Conservation (phyloP, 495 filamentous ascomycete species). For the Aspergillus taichungensis region DNA sequence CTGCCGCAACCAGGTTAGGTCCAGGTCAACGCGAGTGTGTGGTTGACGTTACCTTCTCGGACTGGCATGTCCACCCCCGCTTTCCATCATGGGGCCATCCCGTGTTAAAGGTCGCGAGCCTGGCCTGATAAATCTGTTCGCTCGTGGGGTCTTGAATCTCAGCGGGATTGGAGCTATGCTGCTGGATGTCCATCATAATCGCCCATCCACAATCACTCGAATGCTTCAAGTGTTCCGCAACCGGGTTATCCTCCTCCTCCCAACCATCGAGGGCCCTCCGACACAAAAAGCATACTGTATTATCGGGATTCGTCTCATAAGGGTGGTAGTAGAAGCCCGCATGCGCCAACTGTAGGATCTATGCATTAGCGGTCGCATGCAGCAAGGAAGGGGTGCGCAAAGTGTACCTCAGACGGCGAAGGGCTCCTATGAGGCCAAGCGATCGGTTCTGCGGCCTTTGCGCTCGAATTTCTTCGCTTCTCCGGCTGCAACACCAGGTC, state of each 20-base stretch:
- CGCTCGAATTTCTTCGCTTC: slow-evolving; percentile 59
- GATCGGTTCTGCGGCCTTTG: slow-evolving; percentile 51
- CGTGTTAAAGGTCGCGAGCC: slow-evolving; percentile 65
- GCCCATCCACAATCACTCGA: slow-evolving; percentile 82
- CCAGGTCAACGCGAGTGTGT: not conserved
- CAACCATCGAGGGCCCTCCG: slow-evolving; percentile 72
- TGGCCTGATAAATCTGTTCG: slow-evolving; percentile 60
- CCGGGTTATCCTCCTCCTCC: slow-evolving; percentile 73
- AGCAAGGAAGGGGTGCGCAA: too few relatives aligned
- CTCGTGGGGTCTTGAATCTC: slow-evolving; percentile 64
- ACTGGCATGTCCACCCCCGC: slow-evolving; percentile 79
- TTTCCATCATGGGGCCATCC: slow-evolving; percentile 87
- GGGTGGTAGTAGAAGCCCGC: slow-evolving; percentile 90
- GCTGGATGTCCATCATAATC: slow-evolving; percentile 62
- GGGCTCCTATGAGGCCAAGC: slow-evolving; percentile 70
- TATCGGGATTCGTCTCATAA: slow-evolving; percentile 63
- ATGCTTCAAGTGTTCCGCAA: slow-evolving; percentile 77
- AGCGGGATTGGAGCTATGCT: slow-evolving; percentile 51
- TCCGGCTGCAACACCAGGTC: slow-evolving; percentile 46
- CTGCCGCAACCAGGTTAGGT: slow-evolving; percentile 31
- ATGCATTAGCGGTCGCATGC: not conserved
- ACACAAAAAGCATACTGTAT: slow-evolving; percentile 84
- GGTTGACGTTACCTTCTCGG: slow-evolving; percentile 55
- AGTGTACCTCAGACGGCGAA: slow-evolving; percentile 53
- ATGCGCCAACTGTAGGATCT: slow-evolving; percentile 60